Conservation (phyloP, 2,329 filamentous ascomycete genomes). For the Trichoderma harzianum region DNA sequence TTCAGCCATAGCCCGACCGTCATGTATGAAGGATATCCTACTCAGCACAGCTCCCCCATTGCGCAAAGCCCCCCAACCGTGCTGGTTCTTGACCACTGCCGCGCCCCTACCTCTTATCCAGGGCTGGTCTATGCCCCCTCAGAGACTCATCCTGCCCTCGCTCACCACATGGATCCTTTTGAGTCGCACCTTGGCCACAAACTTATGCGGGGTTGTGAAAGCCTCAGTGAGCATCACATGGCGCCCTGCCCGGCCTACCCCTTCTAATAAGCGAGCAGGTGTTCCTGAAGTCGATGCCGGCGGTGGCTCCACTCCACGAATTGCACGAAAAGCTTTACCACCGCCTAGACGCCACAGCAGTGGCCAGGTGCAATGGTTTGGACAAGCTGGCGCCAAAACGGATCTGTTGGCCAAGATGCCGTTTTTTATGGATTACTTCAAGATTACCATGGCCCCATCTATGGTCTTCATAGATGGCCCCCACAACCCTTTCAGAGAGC, state of each 20-base stretch:
- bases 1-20: slow-evolving; percentile 55
- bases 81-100: slow-evolving; percentile 54
- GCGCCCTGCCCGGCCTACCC: slow-evolving; percentile 34
- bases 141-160: slow-evolving; percentile 57
- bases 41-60: slow-evolving; percentile 49
- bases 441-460: slow-evolving; percentile 85
- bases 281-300: slow-evolving; percentile 53
- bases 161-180: slow-evolving; percentile 54
- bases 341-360: slow-evolving; percentile 43
- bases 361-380: slow-evolving; percentile 45
- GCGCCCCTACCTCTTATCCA: slow-evolving; percentile 58
- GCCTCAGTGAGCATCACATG: slow-evolving; percentile 48
- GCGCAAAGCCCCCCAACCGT: slow-evolving; percentile 54
- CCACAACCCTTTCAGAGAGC: slow-evolving; percentile 78
- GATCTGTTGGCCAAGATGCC: slow-evolving; percentile 74
- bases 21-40: slow-evolving; percentile 55
- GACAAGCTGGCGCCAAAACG: slow-evolving; percentile 51
- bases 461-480: slow-evolving; percentile 89
- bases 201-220: slow-evolving; percentile 53
- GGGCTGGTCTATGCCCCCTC: slow-evolving; percentile 59
- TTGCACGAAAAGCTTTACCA: slow-evolving; percentile 43
- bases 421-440: slow-evolving; percentile 90
- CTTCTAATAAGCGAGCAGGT: slow-evolving; percentile 41
- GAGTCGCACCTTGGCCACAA: slow-evolving; percentile 53
- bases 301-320: slow-evolving; percentile 43